These are phyloP conservation scores for Polyplosphaeria fusca DNA, from an alignment of 495 filamentous ascomycete species.

Conservation along the genomic window DNA sequence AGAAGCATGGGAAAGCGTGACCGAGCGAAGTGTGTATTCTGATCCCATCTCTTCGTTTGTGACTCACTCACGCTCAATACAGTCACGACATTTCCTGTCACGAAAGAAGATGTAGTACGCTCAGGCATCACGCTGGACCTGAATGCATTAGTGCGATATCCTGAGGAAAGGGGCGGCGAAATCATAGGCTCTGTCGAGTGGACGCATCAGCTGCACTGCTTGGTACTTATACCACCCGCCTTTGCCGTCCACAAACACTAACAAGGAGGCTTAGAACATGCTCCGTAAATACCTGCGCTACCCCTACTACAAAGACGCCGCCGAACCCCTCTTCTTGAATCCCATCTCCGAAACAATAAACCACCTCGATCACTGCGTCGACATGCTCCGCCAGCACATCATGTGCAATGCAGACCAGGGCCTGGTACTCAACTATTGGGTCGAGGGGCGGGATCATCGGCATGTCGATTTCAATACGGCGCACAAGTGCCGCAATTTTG, in stretches of 20 bases:
- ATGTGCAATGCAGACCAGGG: constrained; percentile 38
- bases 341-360: not conserved
- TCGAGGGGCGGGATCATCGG: constrained; percentile 15
- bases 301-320: not conserved
- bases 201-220: not conserved
- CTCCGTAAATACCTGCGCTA: not conserved
- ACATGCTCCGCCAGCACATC: constrained; percentile 37
- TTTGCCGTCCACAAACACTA: not conserved
- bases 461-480: constrained; percentile 33
- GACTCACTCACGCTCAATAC: too few relatives aligned
- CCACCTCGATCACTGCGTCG: constrained; percentile 32
- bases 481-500: constrained; percentile 32
- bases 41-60: not conserved
- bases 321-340: not conserved
- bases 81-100: not conserved
- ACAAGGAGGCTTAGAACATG: not conserved
- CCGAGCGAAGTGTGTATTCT: not conserved
- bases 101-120: not conserved
- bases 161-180: not conserved
- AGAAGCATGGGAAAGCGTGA: not conserved
- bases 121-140: not conserved
- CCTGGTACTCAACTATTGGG: constrained; percentile 35
- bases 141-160: not conserved
- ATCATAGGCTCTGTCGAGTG: not conserved
- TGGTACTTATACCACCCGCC: not conserved